These are phyloP conservation scores for Saprolegnia diclina DNA, from an alignment of 352 stramenopile genomes.

Conservation along the genomic window DNA sequence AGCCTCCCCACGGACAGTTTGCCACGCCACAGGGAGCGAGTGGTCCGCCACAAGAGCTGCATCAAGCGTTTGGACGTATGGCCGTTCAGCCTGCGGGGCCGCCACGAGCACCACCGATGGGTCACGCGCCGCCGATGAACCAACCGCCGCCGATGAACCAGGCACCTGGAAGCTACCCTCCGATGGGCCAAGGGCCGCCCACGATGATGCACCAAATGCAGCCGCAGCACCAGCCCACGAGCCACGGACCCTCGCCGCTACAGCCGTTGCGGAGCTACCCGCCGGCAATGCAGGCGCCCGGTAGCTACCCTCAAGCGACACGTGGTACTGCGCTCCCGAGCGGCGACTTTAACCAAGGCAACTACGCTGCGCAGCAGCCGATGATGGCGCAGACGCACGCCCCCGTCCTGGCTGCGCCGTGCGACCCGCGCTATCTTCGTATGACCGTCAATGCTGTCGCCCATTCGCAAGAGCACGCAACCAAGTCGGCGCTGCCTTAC, in stretches of 20 bases:
- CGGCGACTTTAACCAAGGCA: constrained; percentile 25
- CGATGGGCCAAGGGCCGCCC: not conserved
- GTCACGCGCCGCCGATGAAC: not conserved
- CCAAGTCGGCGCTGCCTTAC: constrained; percentile 79
- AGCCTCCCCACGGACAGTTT: not conserved
- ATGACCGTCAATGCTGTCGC: constrained; percentile 66
- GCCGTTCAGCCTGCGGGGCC: not conserved
- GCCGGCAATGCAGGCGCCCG: not conserved
- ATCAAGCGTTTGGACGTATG: constrained; percentile 8
- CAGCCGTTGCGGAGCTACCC: not conserved
- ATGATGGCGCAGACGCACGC: constrained; percentile 47
- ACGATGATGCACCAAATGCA: not conserved
- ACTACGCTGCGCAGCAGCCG: constrained; percentile 13
- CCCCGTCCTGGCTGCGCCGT: constrained; percentile 67
- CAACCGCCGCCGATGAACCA: not conserved
- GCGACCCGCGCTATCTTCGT: constrained; percentile 77
- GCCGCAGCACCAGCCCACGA: not conserved
- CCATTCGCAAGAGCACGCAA: constrained; percentile 76
- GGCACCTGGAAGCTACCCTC: not conserved
- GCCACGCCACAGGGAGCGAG: not conserved
- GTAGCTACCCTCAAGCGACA: not conserved
- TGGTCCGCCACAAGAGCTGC: not conserved
- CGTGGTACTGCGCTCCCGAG: constrained; percentile 1
- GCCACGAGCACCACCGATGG: not conserved
- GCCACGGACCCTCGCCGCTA: not conserved